Base-by-base conservation (phyloP, 2,329 filamentous ascomycete genomes). In the Cytospora paraplurivora region DNA sequence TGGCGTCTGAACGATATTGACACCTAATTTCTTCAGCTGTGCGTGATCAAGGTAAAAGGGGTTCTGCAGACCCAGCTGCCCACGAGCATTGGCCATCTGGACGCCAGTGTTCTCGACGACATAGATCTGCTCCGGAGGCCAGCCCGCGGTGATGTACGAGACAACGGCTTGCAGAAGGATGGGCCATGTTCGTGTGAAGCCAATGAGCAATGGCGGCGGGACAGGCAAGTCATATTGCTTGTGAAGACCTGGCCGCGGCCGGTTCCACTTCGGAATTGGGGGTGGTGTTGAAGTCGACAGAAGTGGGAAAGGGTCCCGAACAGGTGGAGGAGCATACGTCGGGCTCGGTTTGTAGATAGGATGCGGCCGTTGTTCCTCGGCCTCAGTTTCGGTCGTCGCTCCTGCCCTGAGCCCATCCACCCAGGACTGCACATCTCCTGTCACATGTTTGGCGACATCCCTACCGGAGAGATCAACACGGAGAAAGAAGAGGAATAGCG, bases 51-150 rank as follows among this genome's bases (percentile, higher is more conserved):
- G 74, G 70, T 79, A 85, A 72, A 82, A 85, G 0, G 82, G 84
- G 65, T 87, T 85, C 66, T 86, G 80, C 0, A 82, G 74, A 0
- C 77, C 77, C 4, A 86, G 75, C 38, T 76, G 73, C 3, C 77
- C 78, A 10, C 76, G 72, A n/a, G 74, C 70, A 69, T 87, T 87
- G 56, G 81, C 79, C 60, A 81, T 74, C 70, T 85, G 82, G 15
- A 80, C 80, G 7, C 84, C 84, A 6, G 81, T 87, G 72, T 87
- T 87, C 69, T 87, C 85, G 34, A 87, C 73, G 1, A 87, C 80
- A 66, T 82, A 82, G 64, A 87, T 85, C 66, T 86, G 79, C 21
- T 76, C 75, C 0, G 82, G 72, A 1, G 84, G 85, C 84, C 84
- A 87, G 56, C 84, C 85, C 3, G 82, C 81, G 0, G 83, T 81